Evolutionary conservation across 352 stramenopile genomes (phyloP), one percentile per base, ranked within the genome.

Genomic region (Thalassiosira livingstoniorum): DNA sequence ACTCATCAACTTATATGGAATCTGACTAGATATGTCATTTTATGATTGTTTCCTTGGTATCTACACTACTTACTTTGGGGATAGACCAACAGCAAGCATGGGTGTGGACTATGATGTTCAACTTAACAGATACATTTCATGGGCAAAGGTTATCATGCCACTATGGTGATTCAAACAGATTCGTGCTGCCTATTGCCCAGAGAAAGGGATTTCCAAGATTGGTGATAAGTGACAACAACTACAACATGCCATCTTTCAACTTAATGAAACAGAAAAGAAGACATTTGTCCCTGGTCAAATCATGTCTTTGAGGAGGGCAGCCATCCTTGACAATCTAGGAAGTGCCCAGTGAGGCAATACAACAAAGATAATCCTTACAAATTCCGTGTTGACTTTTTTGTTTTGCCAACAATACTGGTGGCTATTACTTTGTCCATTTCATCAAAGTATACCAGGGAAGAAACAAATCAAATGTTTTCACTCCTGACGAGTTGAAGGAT

Each of bases 211-310:
- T 3, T 68, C 4, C 10, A 13, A 2, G 31, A 68, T 68, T 31
- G 60, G 60, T 11, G 60, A 68, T 25, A 68, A 68, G 27, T 68
- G 60, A 7, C 60, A 68, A 15, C 60, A 68, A 42, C 60, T 68
- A 2, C 4, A 31, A 13, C 25, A 32, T 31, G 15, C 25, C 3
- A 23, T 61, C 4, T 34, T 34, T 15, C 15, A 15, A 7, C 7
- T 47, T 47, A 47, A 47, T 15, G 7, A 7, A 7, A 15, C 39
- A 47, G 39, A 7, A 47, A 47, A 47, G 39, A 47, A 47, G 15
- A 18, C 39, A 7, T 47, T 47, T 47, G 15, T 47, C 7, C 39
- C 39, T 15, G 39, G 39, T 18, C 39, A 47, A 47, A 47, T 18
- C 7, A 18, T 47, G 15, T 47, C 39, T 47, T 47, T 15, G 39